Conservation (phyloP, 768 basidiomycete species). For the Tulasnella sp. region DNA sequence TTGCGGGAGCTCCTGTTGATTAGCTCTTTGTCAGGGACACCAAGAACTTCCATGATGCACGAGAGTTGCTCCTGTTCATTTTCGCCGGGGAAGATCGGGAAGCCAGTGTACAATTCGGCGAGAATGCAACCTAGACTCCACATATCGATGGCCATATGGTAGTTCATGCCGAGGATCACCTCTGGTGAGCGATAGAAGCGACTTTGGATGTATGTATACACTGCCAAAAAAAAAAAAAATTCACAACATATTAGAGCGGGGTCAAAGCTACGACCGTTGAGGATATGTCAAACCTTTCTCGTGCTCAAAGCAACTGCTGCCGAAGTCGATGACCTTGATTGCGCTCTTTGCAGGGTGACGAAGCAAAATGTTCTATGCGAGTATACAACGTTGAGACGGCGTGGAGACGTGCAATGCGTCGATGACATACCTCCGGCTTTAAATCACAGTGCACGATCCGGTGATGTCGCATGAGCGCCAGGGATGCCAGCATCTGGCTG, state of each 20-base stretch:
- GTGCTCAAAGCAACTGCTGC: slow-evolving; percentile 94
- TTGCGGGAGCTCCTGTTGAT: slow-evolving; percentile 88
- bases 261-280: slow-evolving; percentile 14
- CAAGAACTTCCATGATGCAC: slow-evolving; percentile 99
- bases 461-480: slow-evolving; percentile 91
- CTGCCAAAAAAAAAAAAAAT: too few relatives aligned
- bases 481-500: slow-evolving; percentile 84
- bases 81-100: slow-evolving; percentile 97
- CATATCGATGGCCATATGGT: slow-evolving; percentile 99
- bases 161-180: slow-evolving; percentile 97
- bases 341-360: slow-evolving; percentile 93
- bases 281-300: slow-evolving; percentile 69
- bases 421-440: slow-evolving; percentile 80
- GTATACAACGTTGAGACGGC: neutral
- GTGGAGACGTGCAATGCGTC: slow-evolving; percentile 8
- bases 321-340: slow-evolving; percentile 98
- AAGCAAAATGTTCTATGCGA: slow-evolving; percentile 74
- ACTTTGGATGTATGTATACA: slow-evolving; percentile 99
- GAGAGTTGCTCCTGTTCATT: slow-evolving; percentile 97
- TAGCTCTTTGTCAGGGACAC: slow-evolving; percentile 89
- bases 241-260: neutral
- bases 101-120: slow-evolving; percentile 93
- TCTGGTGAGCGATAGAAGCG: slow-evolving; percentile 99
- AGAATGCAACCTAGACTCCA: slow-evolving; percentile 99
- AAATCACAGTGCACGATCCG: slow-evolving; percentile 97